phyloP scores from a whole-genome alignment of 805 yeast species.

The Alloascoidea hylecoeti region DNA sequence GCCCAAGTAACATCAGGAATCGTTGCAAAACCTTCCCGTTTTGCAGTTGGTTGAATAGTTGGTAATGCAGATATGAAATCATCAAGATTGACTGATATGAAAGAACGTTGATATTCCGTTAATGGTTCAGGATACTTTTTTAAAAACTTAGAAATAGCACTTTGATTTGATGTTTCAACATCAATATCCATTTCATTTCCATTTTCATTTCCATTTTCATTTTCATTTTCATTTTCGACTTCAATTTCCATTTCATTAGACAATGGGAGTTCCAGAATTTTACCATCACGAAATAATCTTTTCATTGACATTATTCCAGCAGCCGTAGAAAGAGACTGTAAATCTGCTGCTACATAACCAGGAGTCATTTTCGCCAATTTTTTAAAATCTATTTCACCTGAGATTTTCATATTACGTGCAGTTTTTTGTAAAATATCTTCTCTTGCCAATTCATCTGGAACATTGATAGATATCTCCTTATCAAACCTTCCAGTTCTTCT shows the following conservation, averaged over 20 bases:
- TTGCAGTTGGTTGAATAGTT: conserved; percentile 91
- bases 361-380: conserved; percentile 86
- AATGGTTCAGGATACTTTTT: conserved; percentile 68
- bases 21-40: conserved; percentile 97
- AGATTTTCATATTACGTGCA: conserved; percentile 41
- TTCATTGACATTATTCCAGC: conserved; percentile 93
- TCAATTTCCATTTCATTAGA: conserved; percentile 18
- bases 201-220: conserved; percentile 7
- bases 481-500: conserved; percentile 96
- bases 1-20: conserved; percentile 97
- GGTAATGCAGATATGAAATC: conserved; percentile 85
- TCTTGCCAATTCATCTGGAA: conserved; percentile 83
- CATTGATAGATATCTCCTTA: conserved; percentile 84
- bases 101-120: conserved; percentile 58
- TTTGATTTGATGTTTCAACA: conserved; percentile 3
- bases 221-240: no score
- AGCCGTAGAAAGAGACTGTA: conserved; percentile 85
- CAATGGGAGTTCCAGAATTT: no score
- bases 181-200: conserved; percentile 4
- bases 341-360: conserved; percentile 96
- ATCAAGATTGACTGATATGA: conserved; percentile 58
- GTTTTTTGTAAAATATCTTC: conserved; percentile 51
- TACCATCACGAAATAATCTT: conserved; percentile 57
- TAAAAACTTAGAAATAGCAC: conserved; percentile 50
- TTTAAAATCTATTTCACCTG: conserved; percentile 47